Evolutionary conservation across 352 stramenopile species (phyloP), one percentile per base, ranked within the genome.

Genomic region (Globisporangium paroecandrum): DNA sequence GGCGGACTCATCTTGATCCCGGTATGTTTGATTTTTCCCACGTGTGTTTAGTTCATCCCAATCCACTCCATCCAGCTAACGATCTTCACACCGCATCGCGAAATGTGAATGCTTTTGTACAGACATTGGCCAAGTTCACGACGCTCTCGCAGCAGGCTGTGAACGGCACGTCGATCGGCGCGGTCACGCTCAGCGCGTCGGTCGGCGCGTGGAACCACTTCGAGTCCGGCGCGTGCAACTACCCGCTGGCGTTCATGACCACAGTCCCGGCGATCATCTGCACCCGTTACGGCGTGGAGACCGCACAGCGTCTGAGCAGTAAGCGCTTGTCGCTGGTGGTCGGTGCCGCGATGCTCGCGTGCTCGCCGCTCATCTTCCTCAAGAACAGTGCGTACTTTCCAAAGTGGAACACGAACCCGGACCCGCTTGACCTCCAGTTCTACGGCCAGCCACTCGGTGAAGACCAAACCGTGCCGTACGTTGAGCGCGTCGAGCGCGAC

Each of bases 1-100:
- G 87, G 87, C 63, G 87, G 87, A 13, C 81, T 94, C 59, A 89
- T 95, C 60, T 81, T 95, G 65, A 93, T 95, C 71, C 87, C 87
- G 43, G 85, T 95, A 61, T 22, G 75, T 68, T 5, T 32, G 29
- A 32, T 32, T 32, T 20, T 18, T 38, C 18, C 6, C 34, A 54
- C 38, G 15, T 53, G 18, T 22, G 18, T 51, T 49, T 18, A 49
- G n/a, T 8, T 49, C 41, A 20, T 22, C 4, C 15, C 41, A 49
- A 49, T 49, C 15, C 15, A 10, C 6, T 20, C 41, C 41, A 49
- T 49, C 41, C 41, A 22, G 18, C 18, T 49, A 49, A 49, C 15
- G 38, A 46, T 46, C 12, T 46, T 13, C 38, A 46, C 6, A 20
- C 38, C 38, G 13, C 12, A 46, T 46, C 18, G 13, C 36, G 36